Base-by-base conservation (phyloP, 305 asterid species). In the Fraxinus latifolia region DNA sequence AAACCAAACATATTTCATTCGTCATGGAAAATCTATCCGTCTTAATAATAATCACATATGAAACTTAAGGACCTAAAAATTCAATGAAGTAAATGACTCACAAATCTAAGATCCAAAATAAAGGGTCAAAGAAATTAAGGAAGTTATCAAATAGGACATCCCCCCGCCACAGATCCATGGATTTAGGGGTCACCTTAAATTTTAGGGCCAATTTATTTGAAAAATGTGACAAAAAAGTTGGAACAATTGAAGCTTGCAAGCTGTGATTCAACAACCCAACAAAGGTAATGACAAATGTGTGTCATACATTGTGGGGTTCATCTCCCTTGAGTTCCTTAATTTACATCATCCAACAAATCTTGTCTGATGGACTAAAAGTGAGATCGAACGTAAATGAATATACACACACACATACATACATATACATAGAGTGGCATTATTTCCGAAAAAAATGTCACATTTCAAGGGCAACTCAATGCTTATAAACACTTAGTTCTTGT, bases 171-270 rank as follows among this genome's bases (percentile, higher is more conserved):
- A 50, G 21, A 50, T 50, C 62, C 17, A 47, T 14, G 58, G 19
- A 47, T 4, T 14, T 14, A 79, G 15, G 80, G 84, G 86, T 36
- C 82, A 85, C 80, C 86, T 19, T 50, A 83, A 79, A 85, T 84
- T 3, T 91, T 86, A 81, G 80, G 84, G 91, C 85, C 93, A 77
- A 85, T 77, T 86, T 87, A 85, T 5, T 80, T 84, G 84, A 53
- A 83, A 83, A 84, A 67, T 76, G 90, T 88, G 87, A 44, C 55
- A 12, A 12, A 3, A 47, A 47, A 9, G 17, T 42, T 0, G 53
- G 14, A 11, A 42, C 53, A 9, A 9, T 42, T 42, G 53, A 15
- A 42, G 58, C 19, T 47, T 47, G 60, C 60, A 47, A 47, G 60
- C 17, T 44, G 55, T 44, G 55, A 44, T 44, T 44, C 58, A 47